Evolutionary conservation across 352 stramenopile species (phyloP).

Genomic region (Aphanomyces cochlioides): DNA sequence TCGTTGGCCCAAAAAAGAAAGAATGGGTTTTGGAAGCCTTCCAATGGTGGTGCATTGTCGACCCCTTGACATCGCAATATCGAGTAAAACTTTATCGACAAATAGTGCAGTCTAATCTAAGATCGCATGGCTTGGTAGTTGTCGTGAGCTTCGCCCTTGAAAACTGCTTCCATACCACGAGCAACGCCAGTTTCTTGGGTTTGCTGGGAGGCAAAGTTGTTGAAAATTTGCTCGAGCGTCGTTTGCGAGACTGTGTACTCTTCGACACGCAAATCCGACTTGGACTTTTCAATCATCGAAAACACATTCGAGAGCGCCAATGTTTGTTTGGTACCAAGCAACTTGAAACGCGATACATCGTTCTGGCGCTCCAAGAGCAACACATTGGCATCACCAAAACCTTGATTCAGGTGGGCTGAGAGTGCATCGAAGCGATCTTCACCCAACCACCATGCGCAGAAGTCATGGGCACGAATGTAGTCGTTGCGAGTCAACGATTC

Average conservation of each 20-base stretch:
- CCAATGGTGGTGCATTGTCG: too few species aligned
- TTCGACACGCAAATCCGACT: constrained; percentile 43
- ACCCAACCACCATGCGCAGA: constrained; percentile 60
- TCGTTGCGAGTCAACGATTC: constrained; percentile 33
- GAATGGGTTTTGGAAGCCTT: too few species aligned
- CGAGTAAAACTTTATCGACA: too few species aligned
- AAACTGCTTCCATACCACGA: too few species aligned
- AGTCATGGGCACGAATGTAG: constrained; percentile 37
- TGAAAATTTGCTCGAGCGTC: too few species aligned
- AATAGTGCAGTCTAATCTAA: too few species aligned
- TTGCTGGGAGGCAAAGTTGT: too few species aligned
- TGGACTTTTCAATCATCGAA: constrained; percentile 46
- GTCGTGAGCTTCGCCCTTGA: too few species aligned
- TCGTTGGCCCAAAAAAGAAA: too few species aligned
- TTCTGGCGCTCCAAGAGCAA: constrained; percentile 41
- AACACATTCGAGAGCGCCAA: constrained; percentile 50
- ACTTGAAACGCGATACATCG: constrained; percentile 60
- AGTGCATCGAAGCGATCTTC: constrained; percentile 54
- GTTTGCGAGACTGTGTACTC: constrained; percentile 75
- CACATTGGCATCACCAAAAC: constrained; percentile 34
- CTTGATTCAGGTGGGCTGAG: constrained; percentile 33
- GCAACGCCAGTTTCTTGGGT: too few species aligned
- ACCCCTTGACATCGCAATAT: too few species aligned
- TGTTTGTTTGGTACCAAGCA: constrained; percentile 35
- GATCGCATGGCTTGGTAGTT: too few species aligned